Evolutionary conservation across 139 green algal genomes (phyloP).

Genomic region (Tetratostichococcus sp.): DNA sequence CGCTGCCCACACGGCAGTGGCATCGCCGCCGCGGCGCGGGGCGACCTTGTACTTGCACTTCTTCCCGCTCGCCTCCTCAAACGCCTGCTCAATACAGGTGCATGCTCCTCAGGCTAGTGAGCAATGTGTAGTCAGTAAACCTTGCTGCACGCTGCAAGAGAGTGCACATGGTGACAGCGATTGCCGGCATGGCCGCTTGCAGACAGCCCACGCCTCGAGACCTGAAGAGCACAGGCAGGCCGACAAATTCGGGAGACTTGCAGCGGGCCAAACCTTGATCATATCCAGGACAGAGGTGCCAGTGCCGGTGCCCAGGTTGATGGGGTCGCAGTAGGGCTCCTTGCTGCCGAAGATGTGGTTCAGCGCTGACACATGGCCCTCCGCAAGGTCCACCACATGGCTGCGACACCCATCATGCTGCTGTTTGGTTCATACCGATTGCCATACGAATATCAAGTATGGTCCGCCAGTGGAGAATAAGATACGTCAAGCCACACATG

Average conservation of each 20-base stretch:
- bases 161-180: too few relatives aligned
- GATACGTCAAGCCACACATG: too few relatives aligned
- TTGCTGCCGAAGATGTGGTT: conserved; percentile 58
- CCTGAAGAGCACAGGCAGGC: too few relatives aligned
- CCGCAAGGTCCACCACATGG: conserved; percentile 27
- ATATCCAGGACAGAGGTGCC: conserved; percentile 96
- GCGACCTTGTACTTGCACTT: conserved; percentile 60
- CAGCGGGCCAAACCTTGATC: too few relatives aligned
- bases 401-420: not conserved
- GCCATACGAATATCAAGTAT: too few relatives aligned
- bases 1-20: conserved; percentile 80
- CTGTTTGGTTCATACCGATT: too few relatives aligned
- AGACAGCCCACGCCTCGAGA: too few relatives aligned
- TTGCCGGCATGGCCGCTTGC: too few relatives aligned
- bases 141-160: too few relatives aligned
- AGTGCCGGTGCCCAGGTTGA: conserved; percentile 94
- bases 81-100: conserved; percentile 46
- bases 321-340: conserved; percentile 64
- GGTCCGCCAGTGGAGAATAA: too few relatives aligned
- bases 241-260: too few relatives aligned
- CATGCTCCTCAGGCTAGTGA: not conserved
- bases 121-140: too few relatives aligned
- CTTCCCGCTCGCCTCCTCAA: conserved; percentile 86
- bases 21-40: conserved; percentile 72
- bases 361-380: conserved; percentile 85